These are phyloP conservation scores for Lactarius vividus DNA, from an alignment of 768 basidiomycete species.

Conservation along the genomic window DNA sequence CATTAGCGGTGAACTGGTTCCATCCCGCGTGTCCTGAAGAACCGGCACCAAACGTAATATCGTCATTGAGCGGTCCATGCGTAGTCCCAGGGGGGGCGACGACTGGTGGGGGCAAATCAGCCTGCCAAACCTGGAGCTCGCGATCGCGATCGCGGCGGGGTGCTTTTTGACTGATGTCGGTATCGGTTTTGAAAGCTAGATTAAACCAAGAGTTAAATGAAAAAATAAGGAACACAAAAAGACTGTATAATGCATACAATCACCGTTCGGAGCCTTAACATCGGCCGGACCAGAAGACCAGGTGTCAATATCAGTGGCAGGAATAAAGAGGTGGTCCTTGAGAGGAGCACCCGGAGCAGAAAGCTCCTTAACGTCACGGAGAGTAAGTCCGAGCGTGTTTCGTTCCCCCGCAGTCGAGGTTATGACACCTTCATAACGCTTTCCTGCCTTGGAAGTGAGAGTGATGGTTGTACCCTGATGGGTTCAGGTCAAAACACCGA, in stretches of 20 bases:
- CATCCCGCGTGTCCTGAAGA: conserved; percentile 49
- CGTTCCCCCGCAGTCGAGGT: conserved; percentile 58
- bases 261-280: conserved; percentile 64
- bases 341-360: conserved; percentile 62
- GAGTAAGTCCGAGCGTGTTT: conserved; percentile 66
- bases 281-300: conserved; percentile 77
- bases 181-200: conserved; percentile 73
- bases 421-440: conserved; percentile 75
- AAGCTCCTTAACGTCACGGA: conserved; percentile 77
- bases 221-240: conserved; percentile 3
- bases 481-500: conserved; percentile 22
- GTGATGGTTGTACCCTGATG: conserved; percentile 75
- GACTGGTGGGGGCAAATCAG: conserved; percentile 39
- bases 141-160: conserved; percentile 69
- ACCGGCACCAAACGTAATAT: conserved; percentile 64
- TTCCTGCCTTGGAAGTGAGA: conserved; percentile 64
- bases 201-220: conserved; percentile 6
- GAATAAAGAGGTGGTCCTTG: conserved; percentile 67
- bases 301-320: conserved; percentile 66
- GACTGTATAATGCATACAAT: conserved; percentile 50
- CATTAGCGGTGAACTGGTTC: conserved; percentile 95
- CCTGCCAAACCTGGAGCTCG: conserved; percentile 78
- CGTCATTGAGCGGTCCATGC: conserved; percentile 48
- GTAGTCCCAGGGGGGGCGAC: conserved; percentile 31
- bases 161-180: conserved; percentile 65